Conservation (phyloP, 768 basidiomycete genomes). For the Naganishia friedmannii region DNA sequence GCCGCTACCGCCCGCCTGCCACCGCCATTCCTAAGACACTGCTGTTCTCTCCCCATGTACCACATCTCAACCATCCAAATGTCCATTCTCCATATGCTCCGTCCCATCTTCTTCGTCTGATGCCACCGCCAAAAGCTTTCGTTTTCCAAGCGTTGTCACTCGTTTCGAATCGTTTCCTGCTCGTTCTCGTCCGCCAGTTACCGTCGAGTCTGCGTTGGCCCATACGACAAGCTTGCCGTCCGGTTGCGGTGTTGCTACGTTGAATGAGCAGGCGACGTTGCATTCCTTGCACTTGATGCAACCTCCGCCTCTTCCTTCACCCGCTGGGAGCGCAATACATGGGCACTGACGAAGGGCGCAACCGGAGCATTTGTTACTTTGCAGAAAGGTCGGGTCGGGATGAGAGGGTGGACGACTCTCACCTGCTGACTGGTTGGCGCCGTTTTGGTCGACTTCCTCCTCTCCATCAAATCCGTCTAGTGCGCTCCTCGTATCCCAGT, state of each 20-base stretch:
- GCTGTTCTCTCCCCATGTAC: neutral
- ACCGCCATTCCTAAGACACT: neutral
- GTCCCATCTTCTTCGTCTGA: conserved; percentile 10
- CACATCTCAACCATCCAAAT: neutral
- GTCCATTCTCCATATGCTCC: neutral
- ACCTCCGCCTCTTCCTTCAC: conserved; percentile 17
- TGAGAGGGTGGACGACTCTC: conserved; percentile 12
- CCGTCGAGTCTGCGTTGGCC: conserved; percentile 21
- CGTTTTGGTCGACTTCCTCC: neutral
- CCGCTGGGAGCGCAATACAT: conserved; percentile 15
- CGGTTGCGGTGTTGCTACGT: conserved; percentile 8
- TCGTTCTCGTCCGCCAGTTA: neutral
- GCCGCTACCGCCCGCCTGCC: neutral
- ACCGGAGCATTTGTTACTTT: conserved; percentile 24
- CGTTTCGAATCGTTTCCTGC: neutral
- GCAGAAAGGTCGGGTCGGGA: conserved; percentile 17
- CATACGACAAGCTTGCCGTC: conserved; percentile 14
- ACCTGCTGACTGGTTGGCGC: neutral
- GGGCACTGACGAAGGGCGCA: conserved; percentile 14
- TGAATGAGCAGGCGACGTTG: conserved; percentile 14
- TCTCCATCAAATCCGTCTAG: conserved; percentile 19
- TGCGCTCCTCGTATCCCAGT: conserved; percentile 20
- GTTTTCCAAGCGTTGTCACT: conserved; percentile 1
- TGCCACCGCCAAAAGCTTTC: conserved; percentile 1
- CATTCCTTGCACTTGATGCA: conserved; percentile 25